Conservation (phyloP, 176 grass and related monocot genomes). For the Juncus effusus region DNA sequence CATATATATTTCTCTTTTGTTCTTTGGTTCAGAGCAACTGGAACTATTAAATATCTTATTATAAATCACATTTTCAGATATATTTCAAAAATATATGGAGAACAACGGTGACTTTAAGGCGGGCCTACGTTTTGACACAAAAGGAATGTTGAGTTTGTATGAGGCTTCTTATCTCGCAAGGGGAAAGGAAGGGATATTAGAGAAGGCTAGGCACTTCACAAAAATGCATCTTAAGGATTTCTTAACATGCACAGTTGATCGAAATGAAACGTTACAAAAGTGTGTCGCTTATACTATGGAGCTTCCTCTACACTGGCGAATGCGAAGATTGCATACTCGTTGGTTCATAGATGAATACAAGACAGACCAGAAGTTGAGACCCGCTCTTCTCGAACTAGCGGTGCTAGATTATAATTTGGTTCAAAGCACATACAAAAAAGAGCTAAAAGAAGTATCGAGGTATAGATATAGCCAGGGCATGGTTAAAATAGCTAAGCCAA, state of each 20-base stretch:
- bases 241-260: neutral
- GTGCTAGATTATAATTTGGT: slow-evolving; percentile 34
- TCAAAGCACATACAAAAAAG: slow-evolving; percentile 2
- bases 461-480: neutral
- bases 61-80: neutral
- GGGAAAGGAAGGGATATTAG: slow-evolving; percentile 21
- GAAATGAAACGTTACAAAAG: slow-evolving; percentile 11
- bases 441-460: slow-evolving; percentile 30
- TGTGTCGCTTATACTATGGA: slow-evolving; percentile 19
- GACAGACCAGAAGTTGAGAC: slow-evolving; percentile 2
- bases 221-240: slow-evolving; percentile 23
- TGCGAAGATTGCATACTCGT: slow-evolving; percentile 18
- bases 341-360: slow-evolving; percentile 29
- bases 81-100: slow-evolving; percentile 3
- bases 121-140: neutral
- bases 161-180: slow-evolving; percentile 29
- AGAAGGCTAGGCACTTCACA: slow-evolving; percentile 24
- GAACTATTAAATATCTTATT: neutral
- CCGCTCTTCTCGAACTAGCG: slow-evolving; percentile 24
- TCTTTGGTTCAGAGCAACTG: too few relatives aligned
- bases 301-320: slow-evolving; percentile 32
- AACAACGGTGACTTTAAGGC: neutral
- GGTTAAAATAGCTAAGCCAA: neutral
- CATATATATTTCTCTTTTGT: neutral
- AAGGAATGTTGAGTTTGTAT: slow-evolving; percentile 26